Percentiles rank a stretch among this genome's conserved stretches.
Conservation (phyloP, 1,284 basidiomycete genomes). For the Ganoderma lucidum region DNA sequence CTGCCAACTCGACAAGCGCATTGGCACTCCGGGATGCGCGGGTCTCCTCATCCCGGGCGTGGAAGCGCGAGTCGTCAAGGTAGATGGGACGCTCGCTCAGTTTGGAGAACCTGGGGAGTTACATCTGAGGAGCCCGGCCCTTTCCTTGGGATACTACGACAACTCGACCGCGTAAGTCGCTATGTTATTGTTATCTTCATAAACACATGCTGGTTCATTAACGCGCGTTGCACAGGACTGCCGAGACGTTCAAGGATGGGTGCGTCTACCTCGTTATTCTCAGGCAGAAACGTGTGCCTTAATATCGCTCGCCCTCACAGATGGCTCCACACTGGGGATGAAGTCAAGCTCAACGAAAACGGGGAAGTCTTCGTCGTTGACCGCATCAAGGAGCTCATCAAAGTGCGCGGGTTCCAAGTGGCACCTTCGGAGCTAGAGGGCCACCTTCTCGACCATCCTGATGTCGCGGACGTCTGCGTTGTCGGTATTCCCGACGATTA, state of each 20-base stretch:
- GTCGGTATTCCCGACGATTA: conserved; percentile 81
- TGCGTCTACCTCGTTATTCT: conserved; percentile 24
- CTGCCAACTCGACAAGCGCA: conserved; percentile 33
- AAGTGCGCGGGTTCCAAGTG: conserved; percentile 42
- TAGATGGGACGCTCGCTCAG: conserved; percentile 48
- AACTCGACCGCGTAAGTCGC: conserved; percentile 56
- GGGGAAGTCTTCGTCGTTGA: conserved; percentile 55
- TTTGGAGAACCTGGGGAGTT: conserved; percentile 53
- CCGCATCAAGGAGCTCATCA: conserved; percentile 48
- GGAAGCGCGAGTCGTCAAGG: conserved; percentile 47
- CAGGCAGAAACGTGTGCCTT: neutral
- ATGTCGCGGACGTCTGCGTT: conserved; percentile 77
- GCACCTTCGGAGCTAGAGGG: conserved; percentile 52
- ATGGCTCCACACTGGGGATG: conserved; percentile 56
- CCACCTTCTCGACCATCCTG: conserved; percentile 74
- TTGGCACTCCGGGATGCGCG: conserved; percentile 44
- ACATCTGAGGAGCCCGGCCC: conserved; percentile 49
- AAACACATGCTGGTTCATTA: neutral
- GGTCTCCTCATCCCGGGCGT: conserved; percentile 50
- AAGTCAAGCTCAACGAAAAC: conserved; percentile 48
- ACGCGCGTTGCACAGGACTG: conserved; percentile 9
- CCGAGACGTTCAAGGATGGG: conserved; percentile 49
- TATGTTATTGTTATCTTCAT: neutral
- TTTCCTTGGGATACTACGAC: conserved; percentile 51
- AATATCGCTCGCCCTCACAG: conserved; percentile 29